Evolutionary conservation across 1,139 yeast genomes (phyloP).

Genomic region (Saccharomyces hybrid): DNA sequence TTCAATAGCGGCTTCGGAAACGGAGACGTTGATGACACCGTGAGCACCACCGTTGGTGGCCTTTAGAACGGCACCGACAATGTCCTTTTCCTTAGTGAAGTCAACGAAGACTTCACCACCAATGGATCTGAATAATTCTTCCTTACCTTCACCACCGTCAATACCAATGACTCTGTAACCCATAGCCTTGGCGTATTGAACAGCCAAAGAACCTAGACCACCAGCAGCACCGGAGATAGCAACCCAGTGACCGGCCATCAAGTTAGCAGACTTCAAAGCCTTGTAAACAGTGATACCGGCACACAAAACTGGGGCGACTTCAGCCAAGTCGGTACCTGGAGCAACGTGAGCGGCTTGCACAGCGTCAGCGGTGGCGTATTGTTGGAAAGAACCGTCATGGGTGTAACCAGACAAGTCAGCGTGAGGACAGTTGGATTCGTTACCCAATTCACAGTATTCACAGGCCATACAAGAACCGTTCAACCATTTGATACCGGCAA

Average conservation of each 20-base stretch:
- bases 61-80: constrained; percentile 42
- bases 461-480: too few relatives aligned
- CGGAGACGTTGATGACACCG: constrained; percentile 56
- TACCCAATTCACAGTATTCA: too few relatives aligned
- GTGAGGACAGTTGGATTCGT: too few relatives aligned
- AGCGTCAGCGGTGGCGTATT: too few relatives aligned
- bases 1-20: constrained; percentile 48
- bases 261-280: constrained; percentile 16
- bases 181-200: constrained; percentile 60
- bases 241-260: constrained; percentile 55
- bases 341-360: too few relatives aligned
- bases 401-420: too few relatives aligned
- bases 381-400: too few relatives aligned
- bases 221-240: constrained; percentile 62
- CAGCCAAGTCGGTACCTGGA: too few relatives aligned
- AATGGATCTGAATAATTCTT: constrained; percentile 41
- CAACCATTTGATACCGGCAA: too few relatives aligned
- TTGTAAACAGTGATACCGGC: too few relatives aligned
- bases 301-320: too few relatives aligned
- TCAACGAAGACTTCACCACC: constrained; percentile 56
- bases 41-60: constrained; percentile 57
- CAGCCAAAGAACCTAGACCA: constrained; percentile 59
- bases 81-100: constrained; percentile 45
- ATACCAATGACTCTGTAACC: constrained; percentile 55
- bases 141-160: constrained; percentile 58